phyloP scores from a whole-genome alignment of 2,329 filamentous ascomycete genomes.

The Chrysoporthe deuterocubensis region DNA sequence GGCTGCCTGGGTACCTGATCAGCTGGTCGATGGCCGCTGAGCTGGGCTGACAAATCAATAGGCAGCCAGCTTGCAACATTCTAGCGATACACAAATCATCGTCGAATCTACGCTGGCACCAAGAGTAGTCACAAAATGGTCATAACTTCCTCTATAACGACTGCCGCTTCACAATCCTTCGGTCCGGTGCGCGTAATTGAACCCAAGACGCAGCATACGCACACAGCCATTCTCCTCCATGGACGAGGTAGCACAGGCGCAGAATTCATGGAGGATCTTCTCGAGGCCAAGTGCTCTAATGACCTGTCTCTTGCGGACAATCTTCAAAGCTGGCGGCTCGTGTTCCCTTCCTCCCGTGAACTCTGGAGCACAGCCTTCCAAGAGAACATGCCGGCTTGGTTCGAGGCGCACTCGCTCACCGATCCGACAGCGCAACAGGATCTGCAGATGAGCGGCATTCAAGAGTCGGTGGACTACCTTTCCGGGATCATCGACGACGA shows the following conservation, averaged over 20 bases:
- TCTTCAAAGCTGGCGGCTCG: not conserved
- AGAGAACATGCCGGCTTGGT: not conserved
- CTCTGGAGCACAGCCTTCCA: not conserved
- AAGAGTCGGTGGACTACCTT: not conserved
- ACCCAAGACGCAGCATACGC: not conserved
- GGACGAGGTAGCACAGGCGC: not conserved
- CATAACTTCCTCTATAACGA: not conserved
- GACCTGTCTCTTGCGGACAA: not conserved
- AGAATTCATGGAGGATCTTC: not conserved
- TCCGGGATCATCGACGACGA: not conserved
- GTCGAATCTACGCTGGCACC: too few relatives aligned
- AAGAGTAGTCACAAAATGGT: too few relatives aligned
- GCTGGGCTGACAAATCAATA: too few relatives aligned
- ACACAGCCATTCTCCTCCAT: conserved; percentile 1
- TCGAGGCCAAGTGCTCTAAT: not conserved
- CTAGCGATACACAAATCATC: not conserved
- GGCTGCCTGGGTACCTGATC: not conserved
- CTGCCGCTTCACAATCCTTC: not conserved
- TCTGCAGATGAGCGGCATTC: not conserved
- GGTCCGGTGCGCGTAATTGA: not conserved
- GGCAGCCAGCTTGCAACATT: not conserved
- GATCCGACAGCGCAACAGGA: not conserved
- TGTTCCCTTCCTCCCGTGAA: not conserved
- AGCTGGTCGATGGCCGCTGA: too few relatives aligned
- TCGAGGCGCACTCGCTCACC: not conserved